phyloP scores from a whole-genome alignment of 306 rosid genomes.

The Ziziphus jujuba region DNA sequence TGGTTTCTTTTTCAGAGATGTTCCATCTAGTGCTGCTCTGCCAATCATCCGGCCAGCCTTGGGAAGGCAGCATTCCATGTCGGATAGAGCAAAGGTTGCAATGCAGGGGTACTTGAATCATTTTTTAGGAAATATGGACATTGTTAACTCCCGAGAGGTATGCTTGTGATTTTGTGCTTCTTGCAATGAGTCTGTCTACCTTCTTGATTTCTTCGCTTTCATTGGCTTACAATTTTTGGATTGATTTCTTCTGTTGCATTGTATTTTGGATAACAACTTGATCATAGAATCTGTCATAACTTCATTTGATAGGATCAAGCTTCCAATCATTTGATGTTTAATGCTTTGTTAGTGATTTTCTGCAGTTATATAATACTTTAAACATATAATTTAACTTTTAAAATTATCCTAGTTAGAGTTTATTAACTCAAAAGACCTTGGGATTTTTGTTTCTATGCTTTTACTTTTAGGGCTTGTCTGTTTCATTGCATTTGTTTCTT shows the following conservation, averaged over 20 bases:
- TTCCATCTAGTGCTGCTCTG: slow-evolving; percentile 96
- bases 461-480: background rate
- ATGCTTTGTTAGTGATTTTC: no score
- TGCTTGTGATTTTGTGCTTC: slow-evolving; percentile 18
- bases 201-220: no score
- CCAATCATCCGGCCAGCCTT: slow-evolving; percentile 93
- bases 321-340: no score
- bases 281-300: no score
- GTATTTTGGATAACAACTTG: no score
- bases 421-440: background rate
- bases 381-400: background rate
- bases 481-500: slow-evolving; percentile 21
- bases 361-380: no score
- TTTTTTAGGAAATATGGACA: slow-evolving; percentile 88
- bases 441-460: background rate
- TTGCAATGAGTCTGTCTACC: background rate
- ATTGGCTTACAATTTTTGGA: no score
- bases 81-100: slow-evolving; percentile 89
- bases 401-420: background rate
- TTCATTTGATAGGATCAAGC: no score
- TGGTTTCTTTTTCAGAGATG: slow-evolving; percentile 73
- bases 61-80: slow-evolving; percentile 87
- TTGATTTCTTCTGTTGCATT: no score
- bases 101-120: slow-evolving; percentile 99
- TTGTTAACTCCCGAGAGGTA: slow-evolving; percentile 97